A percentile compares a stretch with the other conserved stretches of the same genome.
These are phyloP conservation scores for Ascodesmis nigricans DNA, from an alignment of 495 filamentous ascomycete genomes.

Conservation along the genomic window DNA sequence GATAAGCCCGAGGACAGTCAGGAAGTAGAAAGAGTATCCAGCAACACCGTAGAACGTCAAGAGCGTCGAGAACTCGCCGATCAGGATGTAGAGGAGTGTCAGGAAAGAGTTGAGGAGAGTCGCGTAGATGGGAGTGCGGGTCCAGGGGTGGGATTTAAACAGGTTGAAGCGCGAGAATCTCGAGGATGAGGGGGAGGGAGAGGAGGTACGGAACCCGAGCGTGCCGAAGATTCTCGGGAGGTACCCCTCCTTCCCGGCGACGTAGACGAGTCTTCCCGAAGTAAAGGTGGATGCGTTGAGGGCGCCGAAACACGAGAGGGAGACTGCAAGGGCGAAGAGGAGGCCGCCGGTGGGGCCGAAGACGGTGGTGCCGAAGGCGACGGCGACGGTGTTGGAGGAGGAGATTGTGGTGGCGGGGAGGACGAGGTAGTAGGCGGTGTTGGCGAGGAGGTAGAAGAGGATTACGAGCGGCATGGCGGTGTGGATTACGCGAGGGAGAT, in stretches of 20 bases:
- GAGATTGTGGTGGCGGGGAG: constrained; percentile 63
- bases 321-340: constrained; percentile 71
- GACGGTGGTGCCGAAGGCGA: constrained; percentile 66
- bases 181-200: constrained; percentile 33
- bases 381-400: constrained; percentile 73
- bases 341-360: constrained; percentile 68
- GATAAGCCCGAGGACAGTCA: constrained; percentile 83
- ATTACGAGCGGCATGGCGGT: constrained; percentile 94
- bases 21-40: constrained; percentile 89
- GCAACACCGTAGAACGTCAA: constrained; percentile 94
- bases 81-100: constrained; percentile 50
- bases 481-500: constrained; percentile 86
- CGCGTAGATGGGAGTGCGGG: constrained; percentile 59
- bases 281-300: constrained; percentile 93
- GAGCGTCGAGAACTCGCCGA: constrained; percentile 79
- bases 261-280: constrained; percentile 74
- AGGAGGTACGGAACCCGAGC: constrained; percentile 40
- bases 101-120: constrained; percentile 57
- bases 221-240: constrained; percentile 64
- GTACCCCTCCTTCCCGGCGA: constrained; percentile 86
- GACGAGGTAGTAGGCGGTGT: constrained; percentile 83
- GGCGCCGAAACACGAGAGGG: constrained; percentile 71
- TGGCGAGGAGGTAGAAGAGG: constrained; percentile 68
- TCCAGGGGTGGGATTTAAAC: constrained; percentile 22
- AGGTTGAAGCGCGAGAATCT: background rate